A percentile compares a stretch with the other conserved stretches of the same genome.
Conservation (phyloP, 768 basidiomycete genomes). For the Strobilomyces echinocephalus region DNA sequence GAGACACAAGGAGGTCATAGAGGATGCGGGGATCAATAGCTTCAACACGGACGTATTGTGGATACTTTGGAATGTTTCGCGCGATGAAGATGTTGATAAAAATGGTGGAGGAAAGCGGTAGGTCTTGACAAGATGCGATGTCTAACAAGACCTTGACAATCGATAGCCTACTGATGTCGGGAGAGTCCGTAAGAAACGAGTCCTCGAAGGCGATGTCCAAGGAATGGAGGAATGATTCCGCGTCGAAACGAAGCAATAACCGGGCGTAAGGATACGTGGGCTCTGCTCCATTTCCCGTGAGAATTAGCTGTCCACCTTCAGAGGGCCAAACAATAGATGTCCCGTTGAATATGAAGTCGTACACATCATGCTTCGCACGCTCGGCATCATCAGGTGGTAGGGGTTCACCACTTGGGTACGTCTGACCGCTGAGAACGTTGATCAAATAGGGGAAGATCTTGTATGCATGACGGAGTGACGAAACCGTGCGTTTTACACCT, state of each 20-base stretch:
- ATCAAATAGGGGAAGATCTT: conserved; percentile 89
- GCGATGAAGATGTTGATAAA: conserved; percentile 95
- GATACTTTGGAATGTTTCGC: conserved; percentile 94
- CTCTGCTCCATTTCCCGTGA: conserved; percentile 70
- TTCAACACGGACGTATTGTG: conserved; percentile 58
- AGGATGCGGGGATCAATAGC: conserved; percentile 58
- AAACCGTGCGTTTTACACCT: conserved; percentile 10
- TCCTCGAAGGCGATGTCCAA: conserved; percentile 96
- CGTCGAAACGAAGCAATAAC: conserved; percentile 78
- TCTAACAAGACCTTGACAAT: conserved; percentile 84
- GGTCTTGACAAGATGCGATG: conserved; percentile 49
- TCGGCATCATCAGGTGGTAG: conserved; percentile 60
- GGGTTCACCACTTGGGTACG: conserved; percentile 80
- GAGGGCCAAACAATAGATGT: conserved; percentile 78
- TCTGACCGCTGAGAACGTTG: conserved; percentile 72
- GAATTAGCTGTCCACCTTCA: conserved; percentile 64
- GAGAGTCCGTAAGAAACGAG: conserved; percentile 72
- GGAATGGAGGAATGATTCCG: conserved; percentile 90
- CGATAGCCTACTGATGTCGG: conserved; percentile 66
- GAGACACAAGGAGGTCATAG: conserved; percentile 70
- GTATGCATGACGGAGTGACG: conserved; percentile 66
- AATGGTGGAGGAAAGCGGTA: conserved; percentile 62
- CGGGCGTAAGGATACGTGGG: conserved; percentile 89
- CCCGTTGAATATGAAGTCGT: conserved; percentile 81
- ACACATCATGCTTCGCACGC: conserved; percentile 68